Evolutionary conservation across 805 yeast species (phyloP).

Genomic region (Lachancea fermentati): DNA sequence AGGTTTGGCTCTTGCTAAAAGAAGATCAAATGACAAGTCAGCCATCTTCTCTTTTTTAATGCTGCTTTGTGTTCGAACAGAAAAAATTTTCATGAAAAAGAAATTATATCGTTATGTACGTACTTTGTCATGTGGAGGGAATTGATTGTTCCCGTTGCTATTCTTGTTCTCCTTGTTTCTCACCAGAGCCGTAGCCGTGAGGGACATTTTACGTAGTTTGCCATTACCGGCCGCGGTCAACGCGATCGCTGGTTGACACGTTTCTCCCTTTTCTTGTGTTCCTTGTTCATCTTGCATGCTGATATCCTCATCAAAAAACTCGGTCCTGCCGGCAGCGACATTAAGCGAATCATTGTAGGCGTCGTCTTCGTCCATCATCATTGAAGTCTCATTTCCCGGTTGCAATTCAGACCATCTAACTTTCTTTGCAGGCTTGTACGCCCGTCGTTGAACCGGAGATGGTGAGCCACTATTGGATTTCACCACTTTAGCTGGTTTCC

Average conservation of each 20-base stretch:
- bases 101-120: not conserved
- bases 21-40: not conserved
- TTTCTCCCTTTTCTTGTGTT: not conserved
- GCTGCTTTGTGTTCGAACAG: not conserved
- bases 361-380: constrained; percentile 9
- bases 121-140: not conserved
- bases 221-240: not conserved
- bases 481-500: constrained; percentile 10
- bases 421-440: constrained; percentile 31
- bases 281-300: constrained; percentile 8
- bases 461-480: constrained; percentile 11
- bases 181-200: constrained; percentile 9
- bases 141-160: not conserved
- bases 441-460: constrained; percentile 6
- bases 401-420: constrained; percentile 40
- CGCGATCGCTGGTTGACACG: not conserved
- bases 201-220: constrained; percentile 9
- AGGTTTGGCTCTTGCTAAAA: constrained; percentile 1
- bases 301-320: constrained; percentile 6
- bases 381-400: constrained; percentile 7
- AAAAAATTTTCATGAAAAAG: not conserved
- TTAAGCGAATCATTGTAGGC: not conserved
- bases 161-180: not conserved
- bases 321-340: not conserved
- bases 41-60: not conserved